Evolutionary conservation across 495 filamentous ascomycete genomes (phyloP), one percentile per base, ranked within the genome.

Genomic region (Neurospora intermedia): DNA sequence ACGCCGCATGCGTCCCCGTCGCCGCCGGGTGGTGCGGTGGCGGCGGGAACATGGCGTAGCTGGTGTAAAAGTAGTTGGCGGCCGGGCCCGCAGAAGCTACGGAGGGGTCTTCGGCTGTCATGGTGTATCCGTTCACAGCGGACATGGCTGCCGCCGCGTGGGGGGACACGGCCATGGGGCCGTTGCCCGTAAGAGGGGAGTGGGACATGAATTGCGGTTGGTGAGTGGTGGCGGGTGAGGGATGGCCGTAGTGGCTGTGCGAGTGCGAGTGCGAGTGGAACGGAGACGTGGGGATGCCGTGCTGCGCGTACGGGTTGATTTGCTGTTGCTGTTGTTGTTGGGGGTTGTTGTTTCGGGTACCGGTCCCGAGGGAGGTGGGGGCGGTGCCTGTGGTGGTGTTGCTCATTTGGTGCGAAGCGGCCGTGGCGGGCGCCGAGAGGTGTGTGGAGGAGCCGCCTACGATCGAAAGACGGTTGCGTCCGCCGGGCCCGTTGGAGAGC

Each of bases 381-480:
- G 72, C 74, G 9, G 74, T 76, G 15, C 54, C 54, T 2, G 54
- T 66, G 13, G 54, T 66, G 15, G 54, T 66, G 72, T 74, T 46
- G 72, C 74, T 71, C 41, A 76, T 31, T 0, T 73, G 74, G 43
- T 74, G 69, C n/a, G 74, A 76, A n/a, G 72, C 72, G 9, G 70
- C 71, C 0, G 74, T 76, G 0, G 72, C 74, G 0, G 74, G 74
- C 10, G 69, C 74, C 5, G 74, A 76, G 2, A 76, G 62, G n/a
- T 69, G 72, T 0, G 74, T 72, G 7, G 74, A 76, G 10, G 74
- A 76, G 38, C 72, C 72, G 23, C 71, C 74, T 31, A 66, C 43
- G 23, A 75, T 71, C 9, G 43, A 31, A 31, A 54, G 40, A 7
- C 27, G 70, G 2, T 45, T 54, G 13, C 70, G 27, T 10, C 70